These are phyloP conservation scores for Laguncularia racemosa DNA, from an alignment of 345 rosid genomes.

Conservation along the genomic window DNA sequence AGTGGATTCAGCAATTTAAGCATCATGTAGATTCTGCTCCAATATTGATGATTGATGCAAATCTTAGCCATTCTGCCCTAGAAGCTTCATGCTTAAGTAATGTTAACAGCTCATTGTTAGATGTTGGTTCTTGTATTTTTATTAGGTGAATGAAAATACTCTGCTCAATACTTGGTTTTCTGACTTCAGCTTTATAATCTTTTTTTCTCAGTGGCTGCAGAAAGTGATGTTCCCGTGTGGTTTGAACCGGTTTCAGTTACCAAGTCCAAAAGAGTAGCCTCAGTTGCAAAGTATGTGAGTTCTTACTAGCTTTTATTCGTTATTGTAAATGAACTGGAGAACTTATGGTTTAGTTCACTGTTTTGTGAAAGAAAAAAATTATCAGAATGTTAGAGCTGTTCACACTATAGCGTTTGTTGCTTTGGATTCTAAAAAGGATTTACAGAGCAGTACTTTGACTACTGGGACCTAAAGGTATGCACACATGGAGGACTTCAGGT, in stretches of 20 bases:
- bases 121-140: too few species aligned
- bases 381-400: too few species aligned
- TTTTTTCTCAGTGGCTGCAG: slow-evolving; percentile 60
- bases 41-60: slow-evolving; percentile 70
- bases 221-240: slow-evolving; percentile 63
- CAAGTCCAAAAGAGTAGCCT: slow-evolving; percentile 60
- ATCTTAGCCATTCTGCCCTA: slow-evolving; percentile 50
- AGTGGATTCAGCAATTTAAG: slow-evolving; percentile 66
- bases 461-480: too few species aligned
- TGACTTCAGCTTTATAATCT: not conserved
- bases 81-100: slow-evolving; percentile 72
- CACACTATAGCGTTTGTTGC: too few species aligned
- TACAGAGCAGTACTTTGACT: too few species aligned
- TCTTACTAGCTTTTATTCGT: not conserved
- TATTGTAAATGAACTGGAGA: too few species aligned
- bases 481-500: too few species aligned
- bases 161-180: not conserved
- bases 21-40: slow-evolving; percentile 41
- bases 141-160: too few species aligned
- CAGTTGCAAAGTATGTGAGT: slow-evolving; percentile 73
- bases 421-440: too few species aligned
- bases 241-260: slow-evolving; percentile 88
- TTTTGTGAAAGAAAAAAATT: too few species aligned
- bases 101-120: slow-evolving; percentile 5
- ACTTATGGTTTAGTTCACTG: too few species aligned